phyloP scores from a whole-genome alignment of 108 stramenopile genomes.

The Nitzschia sp. region DNA sequence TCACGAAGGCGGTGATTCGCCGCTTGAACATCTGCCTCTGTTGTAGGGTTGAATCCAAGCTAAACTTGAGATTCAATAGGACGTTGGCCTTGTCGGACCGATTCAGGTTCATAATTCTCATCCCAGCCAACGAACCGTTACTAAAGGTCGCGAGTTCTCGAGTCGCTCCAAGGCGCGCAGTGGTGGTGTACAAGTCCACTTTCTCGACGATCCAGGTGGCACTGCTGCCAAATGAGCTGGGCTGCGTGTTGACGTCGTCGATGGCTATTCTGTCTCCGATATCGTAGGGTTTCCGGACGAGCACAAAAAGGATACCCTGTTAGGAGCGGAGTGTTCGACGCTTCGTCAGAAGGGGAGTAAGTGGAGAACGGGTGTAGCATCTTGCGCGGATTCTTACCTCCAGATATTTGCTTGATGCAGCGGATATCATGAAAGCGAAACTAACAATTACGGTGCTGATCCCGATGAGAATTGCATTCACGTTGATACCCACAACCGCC shows the following conservation, averaged over 20 bases:
- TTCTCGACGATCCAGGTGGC: conserved; percentile 70
- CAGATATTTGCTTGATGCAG: conserved; percentile 65
- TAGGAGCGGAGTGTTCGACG: too few relatives aligned
- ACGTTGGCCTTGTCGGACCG: conserved; percentile 65
- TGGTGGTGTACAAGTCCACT: conserved; percentile 69
- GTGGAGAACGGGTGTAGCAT: neutral
- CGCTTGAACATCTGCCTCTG: conserved; percentile 42
- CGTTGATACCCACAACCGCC: conserved; percentile 40
- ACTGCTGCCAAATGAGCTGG: conserved; percentile 15
- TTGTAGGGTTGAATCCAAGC: conserved; percentile 45
- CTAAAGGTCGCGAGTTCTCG: conserved; percentile 71
- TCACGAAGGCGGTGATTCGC: conserved; percentile 56
- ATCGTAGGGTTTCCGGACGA: conserved; percentile 67
- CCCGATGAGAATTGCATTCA: conserved; percentile 31
- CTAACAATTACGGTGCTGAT: conserved; percentile 43
- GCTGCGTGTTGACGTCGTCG: neutral
- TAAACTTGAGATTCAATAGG: conserved; percentile 59
- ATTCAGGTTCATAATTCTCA: conserved; percentile 69
- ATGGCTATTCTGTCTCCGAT: conserved; percentile 75
- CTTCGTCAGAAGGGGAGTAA: neutral
- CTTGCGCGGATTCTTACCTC: conserved; percentile 55
- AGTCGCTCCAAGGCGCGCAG: conserved; percentile 61
- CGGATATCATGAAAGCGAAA: conserved; percentile 60
- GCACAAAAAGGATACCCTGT: conserved; percentile 41
- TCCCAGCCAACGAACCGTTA: conserved; percentile 64